Base-by-base conservation (phyloP, 495 filamentous ascomycete species). In the Aspergillus nanangensis region DNA sequence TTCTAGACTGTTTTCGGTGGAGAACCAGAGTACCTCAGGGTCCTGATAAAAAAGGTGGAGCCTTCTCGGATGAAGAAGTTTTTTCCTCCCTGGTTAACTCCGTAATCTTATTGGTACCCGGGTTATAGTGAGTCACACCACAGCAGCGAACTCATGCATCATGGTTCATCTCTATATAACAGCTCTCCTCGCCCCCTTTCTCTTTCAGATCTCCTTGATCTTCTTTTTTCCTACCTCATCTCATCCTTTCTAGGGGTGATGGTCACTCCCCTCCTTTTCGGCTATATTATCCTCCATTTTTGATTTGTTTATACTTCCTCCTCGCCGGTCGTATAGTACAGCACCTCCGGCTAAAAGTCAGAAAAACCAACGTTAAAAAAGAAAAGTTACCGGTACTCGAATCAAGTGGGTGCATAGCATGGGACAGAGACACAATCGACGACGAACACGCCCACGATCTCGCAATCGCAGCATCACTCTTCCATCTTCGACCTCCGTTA, bases 361-460 rank as follows among this genome's bases (percentile, higher is more conserved):
- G 21, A 23, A 44, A 35, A 42, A 25, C 31, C 20, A 47, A 29
- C 13, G 14, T 3, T 10, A 31, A 47, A 27, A 49, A 0, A 19
- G 13, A 41, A 20, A 41, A 18, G 17, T 14, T 37, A 32, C 25
- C 25, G 46, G 22, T 41, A 32, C 23, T 41, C 39, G 25, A 24
- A 31, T 40, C 29, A 29, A 27, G 17, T 29, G 22, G 31, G 39
- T 36, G 15, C 35, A 38, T 44, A 68, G 63, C 47, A 73, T 75
- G 71, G 70, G 70, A 55, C 71, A 73, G 53, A 62, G 69, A 42
- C 70, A 75, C 47, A 75, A 75, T 45, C 57, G 70, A 67, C 70
- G 70, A 44, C 67, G 70, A 27, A 72, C 68, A 50, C 66, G 70
- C 44, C 63, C 64, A 53, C 66, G 67, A 48, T 70, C 67, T 49